Evolutionary conservation across 352 stramenopile genomes (phyloP).

Genomic region (Phytophthora cactorum): DNA sequence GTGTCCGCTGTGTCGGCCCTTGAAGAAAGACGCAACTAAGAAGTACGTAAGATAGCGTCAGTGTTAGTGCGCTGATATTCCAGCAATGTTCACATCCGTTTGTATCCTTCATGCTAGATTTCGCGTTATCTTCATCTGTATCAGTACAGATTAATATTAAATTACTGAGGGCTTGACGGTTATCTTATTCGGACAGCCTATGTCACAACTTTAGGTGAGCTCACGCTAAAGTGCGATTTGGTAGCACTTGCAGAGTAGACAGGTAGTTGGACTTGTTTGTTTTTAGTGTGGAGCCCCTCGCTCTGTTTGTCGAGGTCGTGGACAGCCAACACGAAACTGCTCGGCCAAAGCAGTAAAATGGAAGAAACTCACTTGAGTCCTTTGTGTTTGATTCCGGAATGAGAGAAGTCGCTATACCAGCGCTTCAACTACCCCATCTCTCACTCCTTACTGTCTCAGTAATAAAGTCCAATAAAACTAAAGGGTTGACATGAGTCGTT

Average conservation of each 20-base stretch:
- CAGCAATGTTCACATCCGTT: neutral
- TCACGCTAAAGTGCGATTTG: no score
- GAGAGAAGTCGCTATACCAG: neutral
- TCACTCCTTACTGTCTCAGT: no score
- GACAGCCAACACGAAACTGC: neutral
- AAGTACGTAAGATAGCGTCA: neutral
- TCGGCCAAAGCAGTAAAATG: neutral
- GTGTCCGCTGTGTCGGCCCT: constrained; percentile 21
- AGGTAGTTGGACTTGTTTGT: neutral
- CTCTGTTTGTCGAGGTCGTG: neutral
- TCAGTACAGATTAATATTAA: no score
- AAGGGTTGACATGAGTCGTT: no score
- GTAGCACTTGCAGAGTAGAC: no score
- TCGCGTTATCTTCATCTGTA: no score
- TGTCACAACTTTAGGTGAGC: no score
- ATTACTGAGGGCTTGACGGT: no score
- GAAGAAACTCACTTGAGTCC: neutral
- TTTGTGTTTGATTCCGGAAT: neutral
- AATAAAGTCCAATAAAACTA: no score
- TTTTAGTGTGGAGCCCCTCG: neutral
- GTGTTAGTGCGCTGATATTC: neutral
- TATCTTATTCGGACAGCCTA: no score
- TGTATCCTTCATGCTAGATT: neutral
- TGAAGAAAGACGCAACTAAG: neutral
- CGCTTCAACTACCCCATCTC: no score